A percentile compares a stretch with the other conserved stretches of the same genome.
Evolutionary conservation across 805 yeast genomes (phyloP).

Genomic region (Zygosaccharomyces siamensis): DNA sequence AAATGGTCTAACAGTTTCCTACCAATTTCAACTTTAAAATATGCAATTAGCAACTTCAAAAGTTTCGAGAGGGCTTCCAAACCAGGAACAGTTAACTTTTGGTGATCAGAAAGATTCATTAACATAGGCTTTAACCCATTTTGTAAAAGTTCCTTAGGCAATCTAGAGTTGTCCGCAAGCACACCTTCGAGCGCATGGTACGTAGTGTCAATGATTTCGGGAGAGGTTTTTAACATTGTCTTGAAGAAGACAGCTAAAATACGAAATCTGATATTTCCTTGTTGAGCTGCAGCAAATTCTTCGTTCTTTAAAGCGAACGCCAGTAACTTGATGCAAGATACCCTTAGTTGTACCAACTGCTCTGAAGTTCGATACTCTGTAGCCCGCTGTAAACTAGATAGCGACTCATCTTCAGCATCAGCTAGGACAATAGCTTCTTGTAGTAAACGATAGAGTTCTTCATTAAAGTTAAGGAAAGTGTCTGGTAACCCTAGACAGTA

Average conservation of each 20-base stretch:
- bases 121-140: constrained; percentile 93
- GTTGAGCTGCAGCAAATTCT: constrained; percentile 70
- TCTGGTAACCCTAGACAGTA: constrained; percentile 79
- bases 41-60: constrained; percentile 79
- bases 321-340: constrained; percentile 79
- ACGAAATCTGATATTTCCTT: constrained; percentile 73
- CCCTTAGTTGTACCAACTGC: constrained; percentile 80
- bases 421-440: constrained; percentile 90
- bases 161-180: constrained; percentile 74
- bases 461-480: constrained; percentile 79
- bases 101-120: constrained; percentile 91
- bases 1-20: constrained; percentile 86
- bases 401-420: constrained; percentile 95
- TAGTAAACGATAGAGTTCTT: constrained; percentile 77
- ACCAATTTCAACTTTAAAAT: constrained; percentile 96
- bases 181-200: constrained; percentile 82
- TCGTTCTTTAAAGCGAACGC: constrained; percentile 82
- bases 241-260: constrained; percentile 93
- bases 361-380: constrained; percentile 84
- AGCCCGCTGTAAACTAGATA: constrained; percentile 80
- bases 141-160: constrained; percentile 93
- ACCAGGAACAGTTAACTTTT: constrained; percentile 82
- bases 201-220: constrained; percentile 88
- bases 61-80: constrained; percentile 85
- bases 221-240: constrained; percentile 78